These are phyloP conservation scores for Haematococcus lacustris DNA, from an alignment of 139 green algal species.

Conservation along the genomic window DNA sequence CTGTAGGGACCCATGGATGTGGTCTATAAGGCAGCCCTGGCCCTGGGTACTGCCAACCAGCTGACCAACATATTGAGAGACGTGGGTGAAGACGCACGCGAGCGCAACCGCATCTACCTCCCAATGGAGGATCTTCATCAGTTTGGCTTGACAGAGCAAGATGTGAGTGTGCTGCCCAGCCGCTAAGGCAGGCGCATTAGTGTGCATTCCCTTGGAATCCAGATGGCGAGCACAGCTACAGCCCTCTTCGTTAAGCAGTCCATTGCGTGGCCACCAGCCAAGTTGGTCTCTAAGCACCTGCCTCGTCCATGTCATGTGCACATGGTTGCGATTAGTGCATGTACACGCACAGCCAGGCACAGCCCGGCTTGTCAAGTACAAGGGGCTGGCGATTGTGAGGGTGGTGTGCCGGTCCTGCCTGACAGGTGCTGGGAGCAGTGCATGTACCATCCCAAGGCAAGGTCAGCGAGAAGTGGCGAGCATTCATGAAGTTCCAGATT, in stretches of 20 bases:
- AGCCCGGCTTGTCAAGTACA: not conserved
- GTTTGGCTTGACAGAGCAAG: constrained; percentile 82
- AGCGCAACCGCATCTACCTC: constrained; percentile 92
- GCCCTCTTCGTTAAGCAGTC: not conserved
- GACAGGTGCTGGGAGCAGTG: constrained; percentile 54
- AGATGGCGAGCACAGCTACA: too few species aligned
- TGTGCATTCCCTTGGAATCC: too few species aligned
- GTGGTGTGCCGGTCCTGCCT: not conserved
- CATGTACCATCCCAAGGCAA: constrained; percentile 59
- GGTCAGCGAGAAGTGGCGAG: constrained; percentile 84
- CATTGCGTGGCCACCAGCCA: not conserved
- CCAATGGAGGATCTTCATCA: constrained; percentile 83
- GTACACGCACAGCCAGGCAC: not conserved
- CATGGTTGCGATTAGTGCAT: not conserved
- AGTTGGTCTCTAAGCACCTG: too few species aligned
- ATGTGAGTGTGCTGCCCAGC: constrained; percentile 44
- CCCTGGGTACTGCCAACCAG: constrained; percentile 96
- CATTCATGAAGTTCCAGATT: constrained; percentile 98
- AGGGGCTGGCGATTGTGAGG: not conserved
- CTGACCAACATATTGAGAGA: constrained; percentile 99
- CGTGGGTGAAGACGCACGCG: constrained; percentile 88
- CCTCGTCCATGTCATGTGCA: not conserved
- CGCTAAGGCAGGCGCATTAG: not conserved
- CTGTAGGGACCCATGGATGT: constrained; percentile 67
- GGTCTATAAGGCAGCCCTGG: constrained; percentile 88